These are phyloP conservation scores for Taiozyma sp. DNA, from an alignment of 1,139 yeast genomes.

Conservation along the genomic window DNA sequence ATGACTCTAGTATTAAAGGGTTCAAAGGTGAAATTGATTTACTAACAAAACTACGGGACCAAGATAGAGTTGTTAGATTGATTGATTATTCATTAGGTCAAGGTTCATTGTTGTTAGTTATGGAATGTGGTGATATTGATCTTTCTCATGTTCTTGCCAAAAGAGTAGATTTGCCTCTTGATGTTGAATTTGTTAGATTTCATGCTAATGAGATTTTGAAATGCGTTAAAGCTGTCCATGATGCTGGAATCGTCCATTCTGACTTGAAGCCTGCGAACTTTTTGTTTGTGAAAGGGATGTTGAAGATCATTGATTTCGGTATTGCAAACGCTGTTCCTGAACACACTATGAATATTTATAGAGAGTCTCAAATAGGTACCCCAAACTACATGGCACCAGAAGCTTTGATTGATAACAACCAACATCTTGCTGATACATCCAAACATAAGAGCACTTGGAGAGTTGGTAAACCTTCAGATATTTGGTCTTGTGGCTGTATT, in stretches of 20 bases:
- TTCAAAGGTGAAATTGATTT: constrained; percentile 90
- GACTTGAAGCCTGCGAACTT: constrained; percentile 96
- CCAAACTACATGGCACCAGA: constrained; percentile 99
- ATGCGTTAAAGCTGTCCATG: constrained; percentile 87
- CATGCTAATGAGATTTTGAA: constrained; percentile 76
- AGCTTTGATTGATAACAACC: constrained; percentile 54
- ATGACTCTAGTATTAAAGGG: constrained; percentile 65
- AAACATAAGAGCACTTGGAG: constrained; percentile 54
- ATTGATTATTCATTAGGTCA: constrained; percentile 69
- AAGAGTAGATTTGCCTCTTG: constrained; percentile 51
- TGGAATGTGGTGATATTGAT: constrained; percentile 97
- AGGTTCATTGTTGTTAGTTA: constrained; percentile 65
- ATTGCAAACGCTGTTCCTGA: constrained; percentile 94
- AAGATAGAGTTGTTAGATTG: constrained; percentile 73
- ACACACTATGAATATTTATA: constrained; percentile 82
- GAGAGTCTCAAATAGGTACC: constrained; percentile 92
- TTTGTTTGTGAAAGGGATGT: constrained; percentile 75
- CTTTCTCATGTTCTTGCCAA: constrained; percentile 75
- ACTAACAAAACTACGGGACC: constrained; percentile 52
- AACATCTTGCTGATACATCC: constrained; percentile 24
- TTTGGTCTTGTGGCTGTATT: constrained; percentile 98
- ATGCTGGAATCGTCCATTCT: constrained; percentile 86
- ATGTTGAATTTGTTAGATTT: constrained; percentile 74
- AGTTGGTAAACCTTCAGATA: constrained; percentile 93
- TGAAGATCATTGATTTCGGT: constrained; percentile 93